Evolutionary conservation across 2,329 filamentous ascomycete species (phyloP).

Genomic region (Fusarium sp.): DNA sequence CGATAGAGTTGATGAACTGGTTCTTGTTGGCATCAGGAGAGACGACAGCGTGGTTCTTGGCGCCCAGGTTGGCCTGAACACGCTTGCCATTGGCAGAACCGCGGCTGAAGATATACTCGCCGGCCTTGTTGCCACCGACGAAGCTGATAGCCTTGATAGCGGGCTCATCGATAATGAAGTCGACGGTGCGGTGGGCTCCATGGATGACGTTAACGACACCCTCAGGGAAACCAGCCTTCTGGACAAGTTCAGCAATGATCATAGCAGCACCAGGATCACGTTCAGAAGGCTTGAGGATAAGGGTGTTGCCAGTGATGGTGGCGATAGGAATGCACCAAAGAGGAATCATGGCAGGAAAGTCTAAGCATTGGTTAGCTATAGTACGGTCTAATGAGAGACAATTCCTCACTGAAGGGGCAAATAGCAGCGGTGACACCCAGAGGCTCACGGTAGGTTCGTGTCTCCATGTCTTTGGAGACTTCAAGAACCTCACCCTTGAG

Average conservation of each 20-base stretch:
- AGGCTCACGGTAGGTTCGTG: slow-evolving; percentile 83
- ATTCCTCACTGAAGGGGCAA: slow-evolving; percentile 82
- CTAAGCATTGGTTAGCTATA: slow-evolving; percentile 56
- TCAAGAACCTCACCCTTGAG: slow-evolving; percentile 87
- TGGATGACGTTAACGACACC: slow-evolving; percentile 89
- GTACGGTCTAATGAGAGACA: not conserved
- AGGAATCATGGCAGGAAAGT: slow-evolving; percentile 93
- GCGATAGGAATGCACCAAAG: slow-evolving; percentile 92
- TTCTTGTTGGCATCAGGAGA: slow-evolving; percentile 92
- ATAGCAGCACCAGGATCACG: slow-evolving; percentile 86
- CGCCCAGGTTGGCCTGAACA: slow-evolving; percentile 87
- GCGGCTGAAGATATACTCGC: slow-evolving; percentile 85
- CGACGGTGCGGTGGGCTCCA: slow-evolving; percentile 82
- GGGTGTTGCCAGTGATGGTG: slow-evolving; percentile 85
- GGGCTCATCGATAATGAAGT: slow-evolving; percentile 88
- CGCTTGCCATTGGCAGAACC: slow-evolving; percentile 89
- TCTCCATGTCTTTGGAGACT: slow-evolving; percentile 92
- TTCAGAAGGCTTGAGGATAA: slow-evolving; percentile 89
- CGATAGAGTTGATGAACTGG: slow-evolving; percentile 86
- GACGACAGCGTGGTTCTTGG: slow-evolving; percentile 89
- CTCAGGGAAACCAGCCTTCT: slow-evolving; percentile 84
- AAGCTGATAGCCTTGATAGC: slow-evolving; percentile 89
- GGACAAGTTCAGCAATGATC: slow-evolving; percentile 84
- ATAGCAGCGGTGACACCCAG: slow-evolving; percentile 86
- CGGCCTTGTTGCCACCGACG: slow-evolving; percentile 88